Evolutionary conservation across 805 yeast species (phyloP).

Genomic region (Candida xiaguanensis): DNA sequence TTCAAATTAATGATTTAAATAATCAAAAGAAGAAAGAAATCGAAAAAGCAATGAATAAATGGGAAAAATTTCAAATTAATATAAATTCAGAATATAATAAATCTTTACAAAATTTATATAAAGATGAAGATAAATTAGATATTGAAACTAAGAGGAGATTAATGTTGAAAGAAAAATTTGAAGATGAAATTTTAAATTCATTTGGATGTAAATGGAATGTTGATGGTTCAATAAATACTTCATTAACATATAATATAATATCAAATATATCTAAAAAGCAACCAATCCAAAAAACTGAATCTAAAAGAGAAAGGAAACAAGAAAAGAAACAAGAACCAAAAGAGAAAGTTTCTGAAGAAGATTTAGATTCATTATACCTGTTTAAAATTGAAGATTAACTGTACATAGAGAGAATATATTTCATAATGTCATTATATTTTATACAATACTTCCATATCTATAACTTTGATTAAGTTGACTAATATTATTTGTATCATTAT

Average conservation of each 20-base stretch:
- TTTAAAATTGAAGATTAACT: constrained; percentile 35
- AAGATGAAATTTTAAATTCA: constrained; percentile 23
- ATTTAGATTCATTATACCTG: constrained; percentile 38
- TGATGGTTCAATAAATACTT: constrained; percentile 18
- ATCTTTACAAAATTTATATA: neutral
- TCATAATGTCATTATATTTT: constrained; percentile 2
- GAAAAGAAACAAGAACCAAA: constrained; percentile 5
- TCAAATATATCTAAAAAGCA: constrained; percentile 7
- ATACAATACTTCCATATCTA: constrained; percentile 28
- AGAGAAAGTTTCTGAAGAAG: constrained; percentile 23
- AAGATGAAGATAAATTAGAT: constrained; percentile 10
- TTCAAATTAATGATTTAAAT: constrained; percentile 34
- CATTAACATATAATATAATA: constrained; percentile 21
- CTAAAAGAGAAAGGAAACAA: constrained; percentile 13
- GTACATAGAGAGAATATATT: neutral
- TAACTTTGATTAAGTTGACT: constrained; percentile 11
- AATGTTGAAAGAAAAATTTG: constrained; percentile 23
- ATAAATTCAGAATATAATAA: constrained; percentile 17
- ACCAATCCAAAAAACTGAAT: constrained; percentile 12
- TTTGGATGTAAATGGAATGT: constrained; percentile 8
- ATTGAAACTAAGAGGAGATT: constrained; percentile 25
- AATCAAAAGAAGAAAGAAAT: constrained; percentile 37
- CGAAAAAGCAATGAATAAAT: constrained; percentile 24
- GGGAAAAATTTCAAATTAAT: constrained; percentile 16
- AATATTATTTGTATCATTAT: constrained; percentile 1